These are phyloP conservation scores for Coemansia sp. DNA, from an alignment of 192 early-diverging fungal genomes.

Conservation along the genomic window DNA sequence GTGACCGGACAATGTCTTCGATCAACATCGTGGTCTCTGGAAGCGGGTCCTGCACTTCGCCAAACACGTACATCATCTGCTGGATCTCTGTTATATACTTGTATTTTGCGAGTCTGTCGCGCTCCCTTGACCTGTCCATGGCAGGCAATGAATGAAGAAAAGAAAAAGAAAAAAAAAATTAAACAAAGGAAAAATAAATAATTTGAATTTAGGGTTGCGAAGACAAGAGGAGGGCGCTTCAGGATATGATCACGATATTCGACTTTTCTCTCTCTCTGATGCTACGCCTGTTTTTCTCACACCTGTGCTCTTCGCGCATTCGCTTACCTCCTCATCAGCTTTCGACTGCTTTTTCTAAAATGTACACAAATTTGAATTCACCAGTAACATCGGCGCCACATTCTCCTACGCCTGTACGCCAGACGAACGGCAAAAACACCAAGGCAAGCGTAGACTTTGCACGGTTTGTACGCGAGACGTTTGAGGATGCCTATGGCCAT, in stretches of 20 bases:
- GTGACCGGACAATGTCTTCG: constrained; percentile 93
- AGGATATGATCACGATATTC: too few species aligned
- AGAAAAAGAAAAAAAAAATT: not conserved
- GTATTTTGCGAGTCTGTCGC: constrained; percentile 39
- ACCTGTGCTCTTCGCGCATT: not conserved
- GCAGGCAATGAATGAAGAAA: not conserved
- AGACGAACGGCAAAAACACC: constrained; percentile 14
- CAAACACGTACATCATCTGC: constrained; percentile 99
- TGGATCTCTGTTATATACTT: constrained; percentile 80
- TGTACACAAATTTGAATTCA: not conserved
- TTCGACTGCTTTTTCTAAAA: not conserved
- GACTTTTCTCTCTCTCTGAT: not conserved
- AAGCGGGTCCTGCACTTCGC: constrained; percentile 88
- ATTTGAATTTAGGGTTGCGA: not conserved
- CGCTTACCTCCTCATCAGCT: not conserved
- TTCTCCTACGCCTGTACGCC: not conserved
- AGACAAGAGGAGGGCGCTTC: not conserved
- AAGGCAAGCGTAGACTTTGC: constrained; percentile 34
- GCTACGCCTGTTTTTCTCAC: not conserved
- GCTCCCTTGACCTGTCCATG: constrained; percentile 38
- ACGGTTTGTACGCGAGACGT: constrained; percentile 26
- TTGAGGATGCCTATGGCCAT: constrained; percentile 32
- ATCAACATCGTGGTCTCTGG: constrained; percentile 87
- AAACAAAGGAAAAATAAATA: not conserved
- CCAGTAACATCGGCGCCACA: not conserved